Evolutionary conservation across 805 yeast species (phyloP).

Genomic region (Maudiozyma serrabonitensis): DNA sequence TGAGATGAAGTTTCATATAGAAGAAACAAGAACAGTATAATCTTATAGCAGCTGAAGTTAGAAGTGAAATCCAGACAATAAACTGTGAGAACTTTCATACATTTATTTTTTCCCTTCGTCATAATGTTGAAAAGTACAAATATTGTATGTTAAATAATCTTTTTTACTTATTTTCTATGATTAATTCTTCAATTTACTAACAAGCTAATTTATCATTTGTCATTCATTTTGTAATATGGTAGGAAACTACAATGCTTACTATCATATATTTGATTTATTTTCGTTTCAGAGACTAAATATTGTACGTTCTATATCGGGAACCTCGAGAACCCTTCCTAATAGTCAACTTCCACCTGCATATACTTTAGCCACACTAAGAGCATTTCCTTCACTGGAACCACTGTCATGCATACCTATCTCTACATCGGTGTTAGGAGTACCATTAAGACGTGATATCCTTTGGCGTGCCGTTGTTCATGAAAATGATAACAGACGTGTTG

Average conservation of each 20-base stretch:
- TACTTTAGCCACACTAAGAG: constrained; percentile 66
- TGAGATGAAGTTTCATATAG: too few relatives aligned
- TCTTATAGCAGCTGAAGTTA: too few relatives aligned
- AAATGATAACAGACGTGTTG: constrained; percentile 81
- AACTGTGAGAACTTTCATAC: too few relatives aligned
- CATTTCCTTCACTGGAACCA: constrained; percentile 91
- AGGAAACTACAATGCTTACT: too few relatives aligned
- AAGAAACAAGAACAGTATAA: too few relatives aligned
- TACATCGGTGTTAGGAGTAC: constrained; percentile 54
- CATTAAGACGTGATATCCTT: constrained; percentile 79
- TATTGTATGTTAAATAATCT: background rate
- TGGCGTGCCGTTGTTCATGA: constrained; percentile 94
- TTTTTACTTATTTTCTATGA: too few relatives aligned
- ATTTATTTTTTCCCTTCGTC: too few relatives aligned
- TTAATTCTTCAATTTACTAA: too few relatives aligned
- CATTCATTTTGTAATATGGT: too few relatives aligned
- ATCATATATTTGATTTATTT: background rate
- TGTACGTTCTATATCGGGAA: background rate
- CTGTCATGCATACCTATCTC: constrained; percentile 67
- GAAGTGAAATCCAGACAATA: too few relatives aligned
- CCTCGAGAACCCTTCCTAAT: constrained; percentile 8
- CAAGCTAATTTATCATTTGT: too few relatives aligned
- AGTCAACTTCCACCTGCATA: constrained; percentile 49
- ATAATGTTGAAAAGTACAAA: background rate
- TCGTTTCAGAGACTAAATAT: background rate